Percentiles rank a stretch among this genome's conserved stretches.
Conservation (phyloP, 345 rosid genomes). For the Pelargonium nanum region DNA sequence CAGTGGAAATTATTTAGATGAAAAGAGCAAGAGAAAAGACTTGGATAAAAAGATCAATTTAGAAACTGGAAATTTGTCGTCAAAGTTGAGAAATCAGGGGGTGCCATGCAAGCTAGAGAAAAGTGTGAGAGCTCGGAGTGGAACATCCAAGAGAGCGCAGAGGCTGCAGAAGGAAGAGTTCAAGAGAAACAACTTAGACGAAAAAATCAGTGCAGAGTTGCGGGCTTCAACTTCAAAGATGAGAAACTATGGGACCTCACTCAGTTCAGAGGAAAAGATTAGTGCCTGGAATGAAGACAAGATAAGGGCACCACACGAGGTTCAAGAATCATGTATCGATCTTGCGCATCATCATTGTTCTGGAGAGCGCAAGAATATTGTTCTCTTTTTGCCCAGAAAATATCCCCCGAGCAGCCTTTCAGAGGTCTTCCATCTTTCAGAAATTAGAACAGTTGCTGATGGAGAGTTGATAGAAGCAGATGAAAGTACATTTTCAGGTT, state of each 20-base stretch:
- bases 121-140: constrained; percentile 12
- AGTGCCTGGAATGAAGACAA: constrained; percentile 17
- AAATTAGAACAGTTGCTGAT: constrained; percentile 15
- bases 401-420: constrained; percentile 15
- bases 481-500: constrained; percentile 20
- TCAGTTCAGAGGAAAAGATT: constrained; percentile 19
- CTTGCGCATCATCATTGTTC: constrained; percentile 20
- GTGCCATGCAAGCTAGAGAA: constrained; percentile 7
- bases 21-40: constrained; percentile 14
- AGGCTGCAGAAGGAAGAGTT: constrained; percentile 1
- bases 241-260: constrained; percentile 5
- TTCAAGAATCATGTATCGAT: constrained; percentile 16
- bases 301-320: constrained; percentile 21
- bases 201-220: not conserved
- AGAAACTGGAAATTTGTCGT: constrained; percentile 10
- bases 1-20: constrained; percentile 12
- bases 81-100: constrained; percentile 10
- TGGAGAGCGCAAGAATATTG: constrained; percentile 26
- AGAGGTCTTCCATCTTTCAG: constrained; percentile 11
- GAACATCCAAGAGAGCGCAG: constrained; percentile 10
- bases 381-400: constrained; percentile 40
- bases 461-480: constrained; percentile 18
- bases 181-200: not conserved
- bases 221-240: not conserved
- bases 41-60: constrained; percentile 13